A percentile compares a stretch with the other conserved stretches of the same genome.
Evolutionary conservation across 352 stramenopile species (phyloP).

Genomic region (Stramenopiles sp.): DNA sequence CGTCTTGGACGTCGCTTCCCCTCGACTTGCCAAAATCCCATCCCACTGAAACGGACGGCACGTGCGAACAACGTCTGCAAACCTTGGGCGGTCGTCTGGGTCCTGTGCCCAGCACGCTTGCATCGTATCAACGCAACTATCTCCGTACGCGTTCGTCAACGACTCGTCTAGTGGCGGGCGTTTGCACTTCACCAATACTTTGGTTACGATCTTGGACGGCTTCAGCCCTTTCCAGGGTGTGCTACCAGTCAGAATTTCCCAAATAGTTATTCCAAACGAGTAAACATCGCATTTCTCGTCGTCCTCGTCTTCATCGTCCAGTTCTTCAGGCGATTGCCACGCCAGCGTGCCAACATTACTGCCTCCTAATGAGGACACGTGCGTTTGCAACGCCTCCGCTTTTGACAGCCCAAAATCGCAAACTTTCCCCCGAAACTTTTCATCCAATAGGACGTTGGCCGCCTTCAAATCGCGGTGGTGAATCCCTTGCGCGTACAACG

Average conservation of each 20-base stretch:
- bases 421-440: slow-evolving; percentile 1
- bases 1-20: background rate
- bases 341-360: background rate
- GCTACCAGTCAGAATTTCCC: background rate
- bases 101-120: background rate
- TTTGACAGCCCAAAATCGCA: background rate
- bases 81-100: background rate
- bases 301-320: background rate
- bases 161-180: background rate
- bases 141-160: background rate
- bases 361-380: background rate
- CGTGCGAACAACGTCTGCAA: background rate
- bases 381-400: background rate
- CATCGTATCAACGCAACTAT: background rate
- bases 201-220: background rate
- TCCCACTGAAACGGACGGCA: background rate
- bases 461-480: slow-evolving; percentile 6
- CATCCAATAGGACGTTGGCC: background rate
- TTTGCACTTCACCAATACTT: background rate
- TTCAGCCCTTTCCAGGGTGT: background rate
- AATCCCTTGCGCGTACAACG: background rate
- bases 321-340: background rate
- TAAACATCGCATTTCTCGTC: slow-evolving; percentile 5
- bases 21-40: background rate
- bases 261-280: background rate